Conservation (phyloP, 202 grass and related monocot species). For the Eragrostis tef region DNA sequence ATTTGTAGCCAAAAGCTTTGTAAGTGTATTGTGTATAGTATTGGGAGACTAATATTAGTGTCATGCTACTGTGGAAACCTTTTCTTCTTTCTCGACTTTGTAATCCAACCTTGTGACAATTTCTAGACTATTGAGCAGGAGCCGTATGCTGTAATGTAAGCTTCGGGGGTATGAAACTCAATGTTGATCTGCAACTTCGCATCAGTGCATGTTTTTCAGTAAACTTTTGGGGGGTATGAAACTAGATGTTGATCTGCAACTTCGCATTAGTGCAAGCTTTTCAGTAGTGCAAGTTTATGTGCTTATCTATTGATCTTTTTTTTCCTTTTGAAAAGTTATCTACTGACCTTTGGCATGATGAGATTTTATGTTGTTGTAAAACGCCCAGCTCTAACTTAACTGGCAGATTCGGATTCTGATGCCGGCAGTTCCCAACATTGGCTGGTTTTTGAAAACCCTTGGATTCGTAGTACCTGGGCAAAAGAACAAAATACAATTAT, state of each 20-base stretch:
- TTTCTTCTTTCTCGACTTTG: neutral
- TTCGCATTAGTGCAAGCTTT: neutral
- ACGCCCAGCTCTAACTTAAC: neutral
- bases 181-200: neutral
- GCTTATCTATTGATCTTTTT: neutral
- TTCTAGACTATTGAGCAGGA: neutral
- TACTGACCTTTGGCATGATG: neutral
- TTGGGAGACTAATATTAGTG: neutral
- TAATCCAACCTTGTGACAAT: neutral
- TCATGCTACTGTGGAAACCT: neutral
- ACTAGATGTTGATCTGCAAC: neutral
- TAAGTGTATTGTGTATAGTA: slow-evolving; percentile 16
- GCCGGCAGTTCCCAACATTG: neutral
- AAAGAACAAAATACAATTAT: too few species aligned
- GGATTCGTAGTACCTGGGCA: neutral
- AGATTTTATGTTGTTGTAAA: neutral
- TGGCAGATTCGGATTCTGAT: neutral
- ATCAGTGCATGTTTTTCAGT: neutral
- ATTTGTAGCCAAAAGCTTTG: slow-evolving; percentile 13
- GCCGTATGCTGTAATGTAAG: neutral
- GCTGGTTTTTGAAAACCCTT: too few species aligned
- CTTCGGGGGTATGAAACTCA: neutral
- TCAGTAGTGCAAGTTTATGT: too few species aligned
- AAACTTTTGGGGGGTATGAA: neutral
- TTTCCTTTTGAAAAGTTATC: too few species aligned